Conservation (phyloP, 768 basidiomycete species). For the Hygrocybe punicea region DNA sequence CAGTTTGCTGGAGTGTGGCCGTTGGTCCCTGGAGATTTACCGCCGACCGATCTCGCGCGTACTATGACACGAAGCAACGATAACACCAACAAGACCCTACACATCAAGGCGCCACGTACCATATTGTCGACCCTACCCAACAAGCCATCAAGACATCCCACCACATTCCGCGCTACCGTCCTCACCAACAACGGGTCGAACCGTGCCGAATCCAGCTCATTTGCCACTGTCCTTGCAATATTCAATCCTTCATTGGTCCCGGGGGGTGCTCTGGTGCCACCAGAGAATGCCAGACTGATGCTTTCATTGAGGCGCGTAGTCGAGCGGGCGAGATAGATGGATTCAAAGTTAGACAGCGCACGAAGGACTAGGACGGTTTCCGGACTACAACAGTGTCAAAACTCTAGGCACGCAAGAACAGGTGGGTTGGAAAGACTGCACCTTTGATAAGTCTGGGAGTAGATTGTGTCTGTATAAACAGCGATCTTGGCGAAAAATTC, state of each 20-base stretch:
- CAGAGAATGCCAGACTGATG: conserved; percentile 71
- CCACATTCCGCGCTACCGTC: conserved; percentile 72
- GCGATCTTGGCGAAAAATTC: conserved; percentile 96
- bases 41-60: conserved; percentile 74
- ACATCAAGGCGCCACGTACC: conserved; percentile 45
- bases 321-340: conserved; percentile 83
- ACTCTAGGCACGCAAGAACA: neutral
- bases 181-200: conserved; percentile 88
- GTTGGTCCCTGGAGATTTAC: conserved; percentile 69
- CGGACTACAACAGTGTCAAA: conserved; percentile 49
- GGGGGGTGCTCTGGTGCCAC: conserved; percentile 66
- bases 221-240: conserved; percentile 72
- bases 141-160: conserved; percentile 66
- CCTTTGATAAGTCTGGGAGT: conserved; percentile 83
- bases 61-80: conserved; percentile 43
- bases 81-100: neutral
- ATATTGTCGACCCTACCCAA: conserved; percentile 60
- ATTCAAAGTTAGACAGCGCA: conserved; percentile 78
- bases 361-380: conserved; percentile 89
- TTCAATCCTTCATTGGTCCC: conserved; percentile 72
- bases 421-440: conserved; percentile 25
- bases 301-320: conserved; percentile 80
- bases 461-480: conserved; percentile 92
- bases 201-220: conserved; percentile 88
- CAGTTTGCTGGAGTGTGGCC: conserved; percentile 72